Conservation (phyloP, 2,329 filamentous ascomycete species). For the Aspergillus sp. region DNA sequence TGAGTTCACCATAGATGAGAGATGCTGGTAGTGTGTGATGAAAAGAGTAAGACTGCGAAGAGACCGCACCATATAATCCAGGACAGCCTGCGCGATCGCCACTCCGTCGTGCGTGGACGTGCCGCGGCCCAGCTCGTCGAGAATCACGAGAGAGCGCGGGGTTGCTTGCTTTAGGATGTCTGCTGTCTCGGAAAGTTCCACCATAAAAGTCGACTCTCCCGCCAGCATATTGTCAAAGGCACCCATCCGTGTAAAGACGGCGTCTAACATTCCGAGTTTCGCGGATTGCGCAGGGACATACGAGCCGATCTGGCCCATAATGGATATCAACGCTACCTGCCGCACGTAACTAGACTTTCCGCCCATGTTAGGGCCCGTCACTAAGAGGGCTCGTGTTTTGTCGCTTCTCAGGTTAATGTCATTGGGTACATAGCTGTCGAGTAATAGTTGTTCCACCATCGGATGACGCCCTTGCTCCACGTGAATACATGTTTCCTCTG, state of each 20-base stretch:
- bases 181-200: slow-evolving; percentile 90
- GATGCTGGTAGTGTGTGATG: slow-evolving; percentile 95
- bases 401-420: slow-evolving; percentile 72
- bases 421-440: slow-evolving; percentile 90
- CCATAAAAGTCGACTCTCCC: slow-evolving; percentile 96
- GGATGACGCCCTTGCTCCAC: slow-evolving; percentile 82
- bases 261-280: slow-evolving; percentile 80
- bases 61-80: slow-evolving; percentile 79
- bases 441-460: slow-evolving; percentile 89
- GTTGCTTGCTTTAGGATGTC: slow-evolving; percentile 90
- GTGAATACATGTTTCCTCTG: slow-evolving; percentile 68
- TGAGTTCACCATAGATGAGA: slow-evolving; percentile 72
- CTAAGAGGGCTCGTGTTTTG: slow-evolving; percentile 73
- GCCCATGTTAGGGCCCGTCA: slow-evolving; percentile 98
- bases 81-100: slow-evolving; percentile 89
- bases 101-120: slow-evolving; percentile 96
- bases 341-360: slow-evolving; percentile 98
- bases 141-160: slow-evolving; percentile 80
- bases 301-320: slow-evolving; percentile 93
- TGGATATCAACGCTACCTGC: slow-evolving; percentile 84
- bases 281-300: slow-evolving; percentile 84
- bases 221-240: slow-evolving; percentile 95
- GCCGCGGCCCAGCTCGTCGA: slow-evolving; percentile 92
- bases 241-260: slow-evolving; percentile 93
- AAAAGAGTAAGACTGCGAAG: slow-evolving; percentile 82